These are phyloP conservation scores for Lupinus albus DNA, from an alignment of 306 rosid species.

Conservation along the genomic window DNA sequence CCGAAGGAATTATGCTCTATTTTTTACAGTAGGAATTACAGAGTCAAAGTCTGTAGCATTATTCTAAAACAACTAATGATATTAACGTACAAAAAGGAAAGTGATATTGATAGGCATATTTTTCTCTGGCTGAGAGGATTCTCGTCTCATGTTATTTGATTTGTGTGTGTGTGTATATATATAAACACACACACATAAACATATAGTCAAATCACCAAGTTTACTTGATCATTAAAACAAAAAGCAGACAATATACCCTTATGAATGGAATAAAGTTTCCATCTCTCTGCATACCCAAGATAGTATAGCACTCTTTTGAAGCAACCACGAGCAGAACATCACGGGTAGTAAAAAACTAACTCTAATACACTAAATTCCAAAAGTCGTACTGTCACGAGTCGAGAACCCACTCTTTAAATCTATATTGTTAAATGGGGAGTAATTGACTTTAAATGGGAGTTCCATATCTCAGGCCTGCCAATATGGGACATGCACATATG, in stretches of 20 bases:
- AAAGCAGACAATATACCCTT: neutral
- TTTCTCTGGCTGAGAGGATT: neutral
- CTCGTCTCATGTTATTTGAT: slow-evolving; percentile 16
- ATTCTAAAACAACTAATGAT: neutral
- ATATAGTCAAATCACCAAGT: slow-evolving; percentile 7
- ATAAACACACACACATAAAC: neutral
- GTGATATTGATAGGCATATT: neutral
- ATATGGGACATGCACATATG: neutral
- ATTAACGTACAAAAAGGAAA: neutral
- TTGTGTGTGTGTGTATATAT: neutral
- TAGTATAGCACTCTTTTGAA: no score
- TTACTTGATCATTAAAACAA: neutral
- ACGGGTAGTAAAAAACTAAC: neutral
- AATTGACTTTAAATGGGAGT: neutral
- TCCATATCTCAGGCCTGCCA: neutral
- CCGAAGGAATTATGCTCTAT: slow-evolving; percentile 7
- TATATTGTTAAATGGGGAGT: neutral
- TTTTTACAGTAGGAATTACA: neutral
- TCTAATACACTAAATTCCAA: neutral
- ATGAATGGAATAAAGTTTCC: neutral
- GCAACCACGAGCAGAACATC: neutral
- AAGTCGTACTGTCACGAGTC: neutral
- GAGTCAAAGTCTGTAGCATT: neutral
- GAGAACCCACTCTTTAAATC: neutral
- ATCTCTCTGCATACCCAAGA: neutral